phyloP scores from a whole-genome alignment of 441 rosid species.

The Syzygium malaccense region DNA sequence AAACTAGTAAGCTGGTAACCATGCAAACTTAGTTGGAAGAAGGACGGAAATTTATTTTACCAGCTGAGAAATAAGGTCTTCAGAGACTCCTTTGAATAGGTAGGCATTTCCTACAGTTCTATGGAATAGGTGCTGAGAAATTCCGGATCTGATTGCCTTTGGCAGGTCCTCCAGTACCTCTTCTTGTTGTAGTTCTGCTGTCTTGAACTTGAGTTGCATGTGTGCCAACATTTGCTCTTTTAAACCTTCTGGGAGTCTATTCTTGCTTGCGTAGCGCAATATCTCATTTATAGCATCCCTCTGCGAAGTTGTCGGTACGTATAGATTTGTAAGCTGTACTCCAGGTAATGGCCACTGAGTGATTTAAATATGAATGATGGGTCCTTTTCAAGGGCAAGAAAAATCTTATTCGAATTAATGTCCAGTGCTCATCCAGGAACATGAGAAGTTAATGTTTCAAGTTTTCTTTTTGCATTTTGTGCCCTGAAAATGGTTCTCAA shows the following conservation, averaged over 20 bases:
- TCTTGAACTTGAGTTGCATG: conserved; percentile 86
- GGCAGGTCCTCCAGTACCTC: conserved; percentile 78
- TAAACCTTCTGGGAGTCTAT: conserved; percentile 69
- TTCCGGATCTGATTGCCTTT: conserved; percentile 85
- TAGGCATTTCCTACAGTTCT: conserved; percentile 44
- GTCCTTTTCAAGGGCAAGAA: not conserved
- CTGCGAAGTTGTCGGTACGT: conserved; percentile 23
- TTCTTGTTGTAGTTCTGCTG: conserved; percentile 76
- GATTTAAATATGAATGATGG: not conserved
- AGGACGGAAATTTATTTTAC: conserved; percentile 22
- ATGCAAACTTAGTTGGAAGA: not conserved
- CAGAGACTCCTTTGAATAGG: conserved; percentile 69
- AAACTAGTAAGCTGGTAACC: not conserved
- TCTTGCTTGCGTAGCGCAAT: conserved; percentile 70
- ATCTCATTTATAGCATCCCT: conserved; percentile 74
- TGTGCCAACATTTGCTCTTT: conserved; percentile 90
- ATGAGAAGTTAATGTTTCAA: not conserved
- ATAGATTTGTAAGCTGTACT: not conserved
- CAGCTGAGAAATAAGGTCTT: conserved; percentile 65
- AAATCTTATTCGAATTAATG: not conserved
- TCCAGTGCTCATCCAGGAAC: not conserved
- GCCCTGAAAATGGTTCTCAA: not conserved
- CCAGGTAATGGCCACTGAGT: not conserved
- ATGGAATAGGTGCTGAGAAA: conserved; percentile 72
- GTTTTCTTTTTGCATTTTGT: not conserved